Percentiles rank a stretch among this genome's conserved stretches.
Conservation (phyloP, 2,329 filamentous ascomycete species). For the Magnaporthales sp. region DNA sequence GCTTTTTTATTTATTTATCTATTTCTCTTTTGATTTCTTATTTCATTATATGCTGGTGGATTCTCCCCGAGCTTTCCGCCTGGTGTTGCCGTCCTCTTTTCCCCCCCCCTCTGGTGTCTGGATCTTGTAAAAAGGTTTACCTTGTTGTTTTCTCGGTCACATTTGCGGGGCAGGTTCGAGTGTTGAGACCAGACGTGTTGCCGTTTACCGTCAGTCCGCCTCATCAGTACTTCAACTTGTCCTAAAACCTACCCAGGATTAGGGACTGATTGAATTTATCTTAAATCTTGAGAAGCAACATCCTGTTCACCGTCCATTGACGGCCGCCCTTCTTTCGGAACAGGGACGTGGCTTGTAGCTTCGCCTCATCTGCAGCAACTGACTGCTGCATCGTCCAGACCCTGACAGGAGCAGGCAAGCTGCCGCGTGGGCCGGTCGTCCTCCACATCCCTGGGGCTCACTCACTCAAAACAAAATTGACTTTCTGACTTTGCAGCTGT, state of each 20-base stretch:
- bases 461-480: neutral
- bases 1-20: neutral
- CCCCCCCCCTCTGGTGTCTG: too few relatives aligned
- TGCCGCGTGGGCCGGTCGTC: neutral
- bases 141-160: neutral
- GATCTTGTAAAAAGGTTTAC: neutral
- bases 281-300: neutral
- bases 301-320: neutral
- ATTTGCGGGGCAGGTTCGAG: neutral
- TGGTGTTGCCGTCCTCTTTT: neutral
- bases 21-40: neutral
- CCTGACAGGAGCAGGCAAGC: neutral
- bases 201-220: neutral
- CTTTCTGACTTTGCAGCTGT: neutral
- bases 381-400: neutral
- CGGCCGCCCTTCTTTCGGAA: neutral
- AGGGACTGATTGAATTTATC: neutral
- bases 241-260: neutral
- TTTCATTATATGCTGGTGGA: neutral
- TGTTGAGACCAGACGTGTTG: too few relatives aligned
- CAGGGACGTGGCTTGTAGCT: slow-evolving; percentile 1
- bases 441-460: neutral
- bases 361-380: slow-evolving; percentile 3
- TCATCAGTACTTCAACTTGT: neutral
- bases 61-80: neutral